Conservation (phyloP, 2,329 filamentous ascomycete genomes). For the Penicillium polonicum region DNA sequence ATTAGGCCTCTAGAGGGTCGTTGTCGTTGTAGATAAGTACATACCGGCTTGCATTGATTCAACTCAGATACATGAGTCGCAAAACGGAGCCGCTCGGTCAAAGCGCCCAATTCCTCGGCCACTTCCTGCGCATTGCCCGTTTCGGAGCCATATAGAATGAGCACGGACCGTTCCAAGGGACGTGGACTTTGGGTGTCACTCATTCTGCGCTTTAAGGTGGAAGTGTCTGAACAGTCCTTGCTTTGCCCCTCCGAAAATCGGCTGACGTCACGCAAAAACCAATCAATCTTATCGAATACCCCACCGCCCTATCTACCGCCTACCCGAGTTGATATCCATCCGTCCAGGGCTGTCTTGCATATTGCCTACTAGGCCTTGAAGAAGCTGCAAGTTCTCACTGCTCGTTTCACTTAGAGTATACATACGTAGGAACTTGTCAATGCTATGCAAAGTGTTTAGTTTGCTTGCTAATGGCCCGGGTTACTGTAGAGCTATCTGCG, state of each 20-base stretch:
- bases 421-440: neutral
- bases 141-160: conserved; percentile 90
- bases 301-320: neutral
- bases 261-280: conserved; percentile 32
- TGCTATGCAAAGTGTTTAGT: neutral
- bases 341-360: no score
- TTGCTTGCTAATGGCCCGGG: neutral
- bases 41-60: conserved; percentile 71
- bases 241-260: conserved; percentile 18
- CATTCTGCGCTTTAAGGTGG: conserved; percentile 25
- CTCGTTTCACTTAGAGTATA: neutral
- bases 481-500: neutral
- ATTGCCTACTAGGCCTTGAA: neutral
- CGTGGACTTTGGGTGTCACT: conserved; percentile 15
- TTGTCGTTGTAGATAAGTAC: conserved; percentile 28
- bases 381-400: neutral
- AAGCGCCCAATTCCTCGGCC: conserved; percentile 75
- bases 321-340: neutral
- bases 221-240: neutral
- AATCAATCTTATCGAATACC: neutral
- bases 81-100: conserved; percentile 77
- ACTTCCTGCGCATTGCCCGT: conserved; percentile 92
- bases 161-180: conserved; percentile 47
- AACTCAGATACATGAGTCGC: conserved; percentile 72
- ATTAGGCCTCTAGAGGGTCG: neutral